Evolutionary conservation across 805 yeast genomes (phyloP).

Genomic region (Saccharomycopsis fibuligera): DNA sequence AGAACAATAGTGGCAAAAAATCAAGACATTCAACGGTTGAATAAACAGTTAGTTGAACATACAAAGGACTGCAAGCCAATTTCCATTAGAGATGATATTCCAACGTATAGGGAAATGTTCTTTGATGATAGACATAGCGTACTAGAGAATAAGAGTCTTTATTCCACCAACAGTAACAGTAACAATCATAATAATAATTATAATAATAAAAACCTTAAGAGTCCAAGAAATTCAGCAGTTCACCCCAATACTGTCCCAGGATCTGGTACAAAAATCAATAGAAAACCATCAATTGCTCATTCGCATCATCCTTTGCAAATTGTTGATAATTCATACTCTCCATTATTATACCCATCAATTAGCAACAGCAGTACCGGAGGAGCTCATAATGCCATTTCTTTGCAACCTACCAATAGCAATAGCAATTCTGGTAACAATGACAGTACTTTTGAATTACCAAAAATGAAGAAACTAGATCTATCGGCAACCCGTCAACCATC

Average conservation of each 20-base stretch:
- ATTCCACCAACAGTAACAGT: neutral
- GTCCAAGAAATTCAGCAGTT: too few species aligned
- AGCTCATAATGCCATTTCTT: too few species aligned
- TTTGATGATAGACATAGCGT: neutral
- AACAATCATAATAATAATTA: too few species aligned
- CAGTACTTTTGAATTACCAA: too few species aligned
- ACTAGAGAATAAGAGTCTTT: neutral
- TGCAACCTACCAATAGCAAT: too few species aligned
- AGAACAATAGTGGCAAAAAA: neutral
- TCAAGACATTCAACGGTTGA: neutral
- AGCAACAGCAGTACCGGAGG: too few species aligned
- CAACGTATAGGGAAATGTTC: conserved; percentile 2
- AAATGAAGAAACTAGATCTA: too few species aligned
- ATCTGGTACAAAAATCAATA: neutral
- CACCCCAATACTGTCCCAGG: neutral
- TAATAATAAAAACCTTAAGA: too few species aligned
- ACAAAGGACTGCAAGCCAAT: neutral
- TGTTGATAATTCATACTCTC: too few species aligned
- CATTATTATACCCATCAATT: too few species aligned
- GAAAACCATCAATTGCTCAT: neutral
- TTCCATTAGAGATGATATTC: conserved; percentile 1
- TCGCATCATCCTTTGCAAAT: neutral
- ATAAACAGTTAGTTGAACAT: neutral
- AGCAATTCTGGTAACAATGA: too few species aligned
- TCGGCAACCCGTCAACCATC: too few species aligned